phyloP scores from a whole-genome alignment of 805 yeast species.

The Clavispora fructus region DNA sequence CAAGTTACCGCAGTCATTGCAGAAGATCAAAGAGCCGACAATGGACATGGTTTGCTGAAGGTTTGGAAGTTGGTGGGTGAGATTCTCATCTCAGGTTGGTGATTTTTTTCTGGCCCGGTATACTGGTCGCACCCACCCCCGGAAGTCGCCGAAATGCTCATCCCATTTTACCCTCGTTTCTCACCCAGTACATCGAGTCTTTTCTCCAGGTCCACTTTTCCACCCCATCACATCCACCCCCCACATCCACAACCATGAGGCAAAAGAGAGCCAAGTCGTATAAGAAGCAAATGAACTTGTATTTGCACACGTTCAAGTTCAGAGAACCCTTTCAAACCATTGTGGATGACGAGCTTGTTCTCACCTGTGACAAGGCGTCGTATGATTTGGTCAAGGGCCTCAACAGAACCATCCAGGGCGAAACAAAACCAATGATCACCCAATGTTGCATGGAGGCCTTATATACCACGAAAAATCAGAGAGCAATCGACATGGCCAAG shows the following conservation, averaged over 20 bases:
- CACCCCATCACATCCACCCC: not conserved
- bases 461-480: slow-evolving; percentile 65
- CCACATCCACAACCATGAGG: slow-evolving; percentile 53
- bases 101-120: slow-evolving; percentile 2
- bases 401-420: slow-evolving; percentile 75
- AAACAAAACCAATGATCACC: slow-evolving; percentile 84
- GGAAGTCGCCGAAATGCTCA: slow-evolving; percentile 1
- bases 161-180: not conserved
- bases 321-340: slow-evolving; percentile 90
- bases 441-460: slow-evolving; percentile 91
- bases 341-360: slow-evolving; percentile 74
- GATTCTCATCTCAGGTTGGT: not conserved
- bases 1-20: slow-evolving; percentile 88
- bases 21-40: slow-evolving; percentile 92
- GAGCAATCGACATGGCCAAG: slow-evolving; percentile 78
- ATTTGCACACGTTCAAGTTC: slow-evolving; percentile 82
- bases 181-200: slow-evolving; percentile 1
- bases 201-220: slow-evolving; percentile 1
- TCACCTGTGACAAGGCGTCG: slow-evolving; percentile 59
- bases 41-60: slow-evolving; percentile 60
- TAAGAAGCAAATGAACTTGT: slow-evolving; percentile 85
- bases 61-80: not conserved
- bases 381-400: slow-evolving; percentile 81
- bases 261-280: slow-evolving; percentile 94
- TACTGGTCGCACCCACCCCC: slow-evolving; percentile 1